Conservation (phyloP, 805 yeast genomes). For the Ogataea pignaliae region DNA sequence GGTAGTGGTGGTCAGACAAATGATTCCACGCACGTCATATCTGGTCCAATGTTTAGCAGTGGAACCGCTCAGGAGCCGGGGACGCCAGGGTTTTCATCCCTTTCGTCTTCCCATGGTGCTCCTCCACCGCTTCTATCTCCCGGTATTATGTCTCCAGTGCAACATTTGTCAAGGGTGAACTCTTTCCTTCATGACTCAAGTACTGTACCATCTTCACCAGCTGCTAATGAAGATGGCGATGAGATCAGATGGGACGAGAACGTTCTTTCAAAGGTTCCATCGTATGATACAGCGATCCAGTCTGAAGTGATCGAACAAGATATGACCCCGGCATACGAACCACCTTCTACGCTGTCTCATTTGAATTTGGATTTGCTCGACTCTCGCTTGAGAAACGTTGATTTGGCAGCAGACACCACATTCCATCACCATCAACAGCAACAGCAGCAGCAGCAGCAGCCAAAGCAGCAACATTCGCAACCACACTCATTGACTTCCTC, state of each 20-base stretch:
- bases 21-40: constrained; percentile 5
- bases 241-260: constrained; percentile 14
- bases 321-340: constrained; percentile 70
- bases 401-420: constrained; percentile 4
- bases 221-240: constrained; percentile 9
- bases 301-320: constrained; percentile 43
- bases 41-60: constrained; percentile 20
- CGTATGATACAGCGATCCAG: constrained; percentile 75
- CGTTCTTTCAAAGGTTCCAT: constrained; percentile 62
- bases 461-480: not conserved
- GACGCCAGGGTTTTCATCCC: constrained; percentile 6
- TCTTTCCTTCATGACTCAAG: constrained; percentile 35
- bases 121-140: constrained; percentile 24
- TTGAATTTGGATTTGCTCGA: constrained; percentile 30
- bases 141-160: constrained; percentile 49
- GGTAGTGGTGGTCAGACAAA: not conserved
- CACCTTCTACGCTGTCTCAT: constrained; percentile 40
- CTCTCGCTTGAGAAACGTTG: constrained; percentile 24
- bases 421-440: no score
- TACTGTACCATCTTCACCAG: constrained; percentile 1
- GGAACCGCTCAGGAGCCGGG: constrained; percentile 13
- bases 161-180: constrained; percentile 54
- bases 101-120: not conserved
- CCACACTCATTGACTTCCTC: not conserved
- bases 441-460: no score